These are phyloP conservation scores for Microdochium paspali DNA, from an alignment of 2,329 filamentous ascomycete species.

Conservation along the genomic window DNA sequence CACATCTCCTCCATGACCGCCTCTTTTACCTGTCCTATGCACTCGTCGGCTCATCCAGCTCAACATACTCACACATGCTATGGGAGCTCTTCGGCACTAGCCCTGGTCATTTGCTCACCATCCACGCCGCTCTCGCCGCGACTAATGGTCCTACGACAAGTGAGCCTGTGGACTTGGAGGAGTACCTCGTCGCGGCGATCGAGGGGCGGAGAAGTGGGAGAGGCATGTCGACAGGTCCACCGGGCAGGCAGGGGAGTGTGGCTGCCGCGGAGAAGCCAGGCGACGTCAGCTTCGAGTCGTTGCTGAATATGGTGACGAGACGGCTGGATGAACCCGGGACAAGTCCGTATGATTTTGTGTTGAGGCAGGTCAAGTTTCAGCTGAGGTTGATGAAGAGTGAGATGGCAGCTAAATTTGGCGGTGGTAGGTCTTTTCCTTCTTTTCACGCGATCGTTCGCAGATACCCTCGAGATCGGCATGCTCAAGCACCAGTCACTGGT, in stretches of 20 bases:
- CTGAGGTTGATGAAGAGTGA: background rate
- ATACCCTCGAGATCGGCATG: no score
- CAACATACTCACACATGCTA: background rate
- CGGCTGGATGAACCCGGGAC: background rate
- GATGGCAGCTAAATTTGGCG: background rate
- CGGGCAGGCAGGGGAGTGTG: background rate
- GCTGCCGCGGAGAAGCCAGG: background rate
- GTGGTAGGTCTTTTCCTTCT: no score
- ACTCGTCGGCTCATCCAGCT: background rate
- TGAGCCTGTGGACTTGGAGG: background rate
- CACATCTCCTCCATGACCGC: background rate
- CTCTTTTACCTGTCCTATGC: background rate
- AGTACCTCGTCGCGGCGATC: background rate
- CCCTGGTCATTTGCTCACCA: background rate
- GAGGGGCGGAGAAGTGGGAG: background rate
- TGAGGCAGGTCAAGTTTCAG: background rate
- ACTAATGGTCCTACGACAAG: background rate
- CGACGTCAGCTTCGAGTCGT: background rate
- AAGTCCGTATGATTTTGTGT: background rate
- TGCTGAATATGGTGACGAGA: background rate
- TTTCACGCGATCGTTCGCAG: no score
- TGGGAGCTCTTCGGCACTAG: background rate
- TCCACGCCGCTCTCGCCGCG: background rate
- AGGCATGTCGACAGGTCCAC: background rate
- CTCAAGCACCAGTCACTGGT: no score